Conservation (phyloP, 2,329 filamentous ascomycete species). For the Epichloe sp. region DNA sequence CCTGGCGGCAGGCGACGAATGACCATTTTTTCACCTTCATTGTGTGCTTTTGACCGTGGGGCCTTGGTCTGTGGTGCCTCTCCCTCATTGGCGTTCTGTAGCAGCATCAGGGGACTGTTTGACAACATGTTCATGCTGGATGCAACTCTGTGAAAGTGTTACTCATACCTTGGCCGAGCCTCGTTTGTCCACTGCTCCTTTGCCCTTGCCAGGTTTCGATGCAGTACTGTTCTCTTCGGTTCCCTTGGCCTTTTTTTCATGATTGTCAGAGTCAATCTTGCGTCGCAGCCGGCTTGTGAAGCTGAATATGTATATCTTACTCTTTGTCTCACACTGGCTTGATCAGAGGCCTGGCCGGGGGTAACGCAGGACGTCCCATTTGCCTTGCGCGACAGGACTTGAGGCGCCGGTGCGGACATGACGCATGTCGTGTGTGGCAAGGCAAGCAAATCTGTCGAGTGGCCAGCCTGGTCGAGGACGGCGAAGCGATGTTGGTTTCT, state of each 20-base stretch:
- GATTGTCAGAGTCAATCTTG: not conserved
- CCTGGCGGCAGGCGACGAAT: conserved; percentile 77
- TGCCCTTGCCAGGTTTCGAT: conserved; percentile 11
- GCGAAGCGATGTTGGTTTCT: not conserved
- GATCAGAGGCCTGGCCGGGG: conserved; percentile 10
- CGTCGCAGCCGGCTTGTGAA: not conserved
- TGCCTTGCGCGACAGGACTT: conserved; percentile 23
- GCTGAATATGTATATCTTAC: not conserved
- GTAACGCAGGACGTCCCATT: conserved; percentile 17
- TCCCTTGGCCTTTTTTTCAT: conserved; percentile 11
- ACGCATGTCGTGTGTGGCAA: conserved; percentile 14
- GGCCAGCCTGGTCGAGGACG: not conserved
- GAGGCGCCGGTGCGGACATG: conserved; percentile 23
- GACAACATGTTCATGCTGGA: not conserved
- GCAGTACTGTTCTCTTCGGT: conserved; percentile 11
- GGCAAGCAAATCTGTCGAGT: not conserved
- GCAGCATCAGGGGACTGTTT: not conserved
- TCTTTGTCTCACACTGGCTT: conserved; percentile 13
- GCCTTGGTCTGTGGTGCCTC: conserved; percentile 15
- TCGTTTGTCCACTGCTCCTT: conserved; percentile 16
- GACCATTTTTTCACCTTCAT: conserved; percentile 63
- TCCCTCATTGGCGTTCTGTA: conserved; percentile 12
- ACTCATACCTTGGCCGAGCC: conserved; percentile 16
- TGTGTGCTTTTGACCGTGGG: conserved; percentile 19
- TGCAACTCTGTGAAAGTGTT: not conserved